A percentile compares a stretch with the other conserved stretches of the same genome.
These are phyloP conservation scores for Triticum aestivum DNA, from an alignment of 176 grass and related monocot genomes.

Conservation along the genomic window DNA sequence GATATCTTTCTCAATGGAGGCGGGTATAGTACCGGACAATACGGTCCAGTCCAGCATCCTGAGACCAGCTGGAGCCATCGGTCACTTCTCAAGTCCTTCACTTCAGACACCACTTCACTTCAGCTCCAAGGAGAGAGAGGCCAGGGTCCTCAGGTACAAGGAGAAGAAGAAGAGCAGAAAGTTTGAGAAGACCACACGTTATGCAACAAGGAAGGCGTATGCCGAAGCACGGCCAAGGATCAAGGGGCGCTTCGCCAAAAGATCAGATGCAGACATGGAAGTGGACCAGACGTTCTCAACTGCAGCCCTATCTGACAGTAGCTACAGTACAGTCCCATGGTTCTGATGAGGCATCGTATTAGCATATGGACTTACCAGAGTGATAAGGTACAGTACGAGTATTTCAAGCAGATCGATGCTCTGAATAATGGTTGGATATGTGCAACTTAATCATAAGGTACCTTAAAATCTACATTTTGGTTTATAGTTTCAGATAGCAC, in stretches of 20 bases:
- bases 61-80: constrained; percentile 28
- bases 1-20: constrained; percentile 85
- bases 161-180: constrained; percentile 82
- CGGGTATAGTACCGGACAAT: constrained; percentile 57
- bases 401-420: constrained; percentile 11
- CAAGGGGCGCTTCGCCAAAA: constrained; percentile 60
- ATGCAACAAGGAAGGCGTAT: constrained; percentile 54
- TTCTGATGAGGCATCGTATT: constrained; percentile 37
- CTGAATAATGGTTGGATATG: constrained; percentile 25
- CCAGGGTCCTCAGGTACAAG: constrained; percentile 70
- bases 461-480: neutral
- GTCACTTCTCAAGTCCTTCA: constrained; percentile 32
- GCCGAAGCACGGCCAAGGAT: constrained; percentile 61
- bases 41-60: constrained; percentile 37
- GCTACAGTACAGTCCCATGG: constrained; percentile 46
- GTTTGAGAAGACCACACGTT: constrained; percentile 76
- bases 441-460: constrained; percentile 2
- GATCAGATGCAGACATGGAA: constrained; percentile 48
- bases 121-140: constrained; percentile 60
- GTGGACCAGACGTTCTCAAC: constrained; percentile 63
- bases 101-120: constrained; percentile 43
- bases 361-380: neutral
- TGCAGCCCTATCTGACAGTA: constrained; percentile 39
- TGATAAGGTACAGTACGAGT: constrained; percentile 9
- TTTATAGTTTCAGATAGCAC: constrained; percentile 18